These are phyloP conservation scores for Candida yuanshanica DNA, from an alignment of 805 yeast species.

Conservation along the genomic window DNA sequence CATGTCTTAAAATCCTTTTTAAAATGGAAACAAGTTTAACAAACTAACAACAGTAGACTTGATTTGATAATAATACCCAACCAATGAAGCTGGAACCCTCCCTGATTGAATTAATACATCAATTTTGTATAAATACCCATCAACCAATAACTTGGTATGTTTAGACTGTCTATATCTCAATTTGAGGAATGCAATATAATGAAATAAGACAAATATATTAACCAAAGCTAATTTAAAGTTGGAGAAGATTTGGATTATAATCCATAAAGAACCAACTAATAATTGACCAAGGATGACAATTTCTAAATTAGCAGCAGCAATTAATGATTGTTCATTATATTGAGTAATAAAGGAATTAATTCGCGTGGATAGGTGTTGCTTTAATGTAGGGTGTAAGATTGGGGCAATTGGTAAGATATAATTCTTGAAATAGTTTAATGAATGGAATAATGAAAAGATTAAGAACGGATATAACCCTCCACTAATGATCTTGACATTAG, in stretches of 20 bases:
- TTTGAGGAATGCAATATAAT: slow-evolving; percentile 51
- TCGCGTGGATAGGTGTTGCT: slow-evolving; percentile 23
- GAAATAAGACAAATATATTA: slow-evolving; percentile 34
- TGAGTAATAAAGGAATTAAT: slow-evolving; percentile 30
- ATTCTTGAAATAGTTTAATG: slow-evolving; percentile 50
- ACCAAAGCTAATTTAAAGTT: slow-evolving; percentile 24
- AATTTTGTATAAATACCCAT: slow-evolving; percentile 38
- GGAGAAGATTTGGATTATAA: slow-evolving; percentile 30
- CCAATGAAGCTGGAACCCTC: slow-evolving; percentile 29
- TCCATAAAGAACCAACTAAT: slow-evolving; percentile 37
- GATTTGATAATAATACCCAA: slow-evolving; percentile 9
- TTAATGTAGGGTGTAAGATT: slow-evolving; percentile 15
- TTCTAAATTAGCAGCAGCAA: slow-evolving; percentile 42
- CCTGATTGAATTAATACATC: slow-evolving; percentile 32
- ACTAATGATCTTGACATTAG: slow-evolving; percentile 34
- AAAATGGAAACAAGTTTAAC: slow-evolving; percentile 9
- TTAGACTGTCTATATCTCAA: slow-evolving; percentile 53
- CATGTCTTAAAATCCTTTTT: neutral
- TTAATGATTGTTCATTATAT: slow-evolving; percentile 38
- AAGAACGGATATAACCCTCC: slow-evolving; percentile 56
- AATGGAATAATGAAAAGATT: slow-evolving; percentile 61
- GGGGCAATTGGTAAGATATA: slow-evolving; percentile 49
- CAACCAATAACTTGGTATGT: slow-evolving; percentile 45
- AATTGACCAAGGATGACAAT: slow-evolving; percentile 35
- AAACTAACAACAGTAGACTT: slow-evolving; percentile 12